Percentiles rank a stretch among this genome's conserved stretches.
Evolutionary conservation across 768 basidiomycete genomes (phyloP).

Genomic region (Russula brevipes): DNA sequence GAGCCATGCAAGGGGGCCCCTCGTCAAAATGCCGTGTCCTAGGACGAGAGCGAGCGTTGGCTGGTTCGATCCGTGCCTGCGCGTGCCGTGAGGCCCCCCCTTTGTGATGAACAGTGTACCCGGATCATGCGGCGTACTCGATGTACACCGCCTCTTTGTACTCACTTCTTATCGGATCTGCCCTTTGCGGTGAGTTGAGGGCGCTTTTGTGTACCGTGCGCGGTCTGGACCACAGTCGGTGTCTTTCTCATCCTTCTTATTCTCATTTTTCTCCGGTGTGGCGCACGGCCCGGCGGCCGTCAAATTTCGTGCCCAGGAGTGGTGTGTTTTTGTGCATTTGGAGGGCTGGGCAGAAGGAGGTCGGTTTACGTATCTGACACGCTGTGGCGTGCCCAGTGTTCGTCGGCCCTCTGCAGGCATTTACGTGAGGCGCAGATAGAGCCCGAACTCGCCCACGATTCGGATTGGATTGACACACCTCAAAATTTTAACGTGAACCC

Average conservation of each 20-base stretch:
- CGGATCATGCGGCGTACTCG: constrained; percentile 22
- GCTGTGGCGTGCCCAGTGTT: not conserved
- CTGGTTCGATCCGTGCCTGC: constrained; percentile 22
- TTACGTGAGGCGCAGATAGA: too few relatives aligned
- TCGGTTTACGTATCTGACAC: not conserved
- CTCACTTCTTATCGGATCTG: constrained; percentile 20
- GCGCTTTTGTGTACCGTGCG: not conserved
- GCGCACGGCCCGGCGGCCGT: constrained; percentile 5
- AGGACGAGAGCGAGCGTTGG: not conserved
- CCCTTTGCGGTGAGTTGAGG: constrained; percentile 4
- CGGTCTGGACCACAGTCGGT: constrained; percentile 16
- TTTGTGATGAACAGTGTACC: constrained; percentile 15
- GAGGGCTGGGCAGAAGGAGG: not conserved
- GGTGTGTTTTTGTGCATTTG: not conserved
- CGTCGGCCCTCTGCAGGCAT: not conserved
- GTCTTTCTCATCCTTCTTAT: constrained; percentile 2
- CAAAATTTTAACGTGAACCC: not conserved
- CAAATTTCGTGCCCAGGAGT: not conserved
- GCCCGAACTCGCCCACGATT: too few relatives aligned
- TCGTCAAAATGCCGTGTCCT: constrained; percentile 15
- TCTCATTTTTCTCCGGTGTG: constrained; percentile 13
- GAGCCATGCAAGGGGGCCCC: too few relatives aligned
- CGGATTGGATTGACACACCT: not conserved
- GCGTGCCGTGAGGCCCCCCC: constrained; percentile 16
- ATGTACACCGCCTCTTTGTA: constrained; percentile 22